These are phyloP conservation scores for Tylopilus sp. DNA, from an alignment of 1,284 basidiomycete species.

Conservation along the genomic window DNA sequence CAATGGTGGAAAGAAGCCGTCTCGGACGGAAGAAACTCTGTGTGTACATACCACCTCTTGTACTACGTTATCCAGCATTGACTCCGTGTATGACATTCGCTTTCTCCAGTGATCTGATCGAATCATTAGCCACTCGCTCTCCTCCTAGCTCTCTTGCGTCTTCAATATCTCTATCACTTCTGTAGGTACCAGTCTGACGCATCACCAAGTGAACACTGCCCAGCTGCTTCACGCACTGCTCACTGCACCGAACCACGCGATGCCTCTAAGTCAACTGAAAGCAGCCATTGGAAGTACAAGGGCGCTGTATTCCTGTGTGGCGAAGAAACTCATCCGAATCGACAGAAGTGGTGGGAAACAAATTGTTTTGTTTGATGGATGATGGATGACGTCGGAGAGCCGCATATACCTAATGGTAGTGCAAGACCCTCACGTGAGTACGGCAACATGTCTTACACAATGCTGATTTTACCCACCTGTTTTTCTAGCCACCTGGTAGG, in stretches of 20 bases:
- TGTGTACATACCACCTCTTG: slow-evolving; percentile 32
- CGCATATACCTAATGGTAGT: not conserved
- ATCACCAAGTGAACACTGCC: slow-evolving; percentile 68
- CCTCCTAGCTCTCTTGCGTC: slow-evolving; percentile 38
- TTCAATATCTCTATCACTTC: slow-evolving; percentile 40
- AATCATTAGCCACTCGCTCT: slow-evolving; percentile 44
- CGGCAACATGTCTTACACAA: not conserved
- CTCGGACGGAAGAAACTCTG: slow-evolving; percentile 63
- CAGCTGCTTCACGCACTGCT: slow-evolving; percentile 55
- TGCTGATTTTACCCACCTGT: not conserved
- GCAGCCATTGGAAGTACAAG: slow-evolving; percentile 53
- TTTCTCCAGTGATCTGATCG: slow-evolving; percentile 50
- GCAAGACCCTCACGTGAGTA: not conserved
- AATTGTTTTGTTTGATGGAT: slow-evolving; percentile 59
- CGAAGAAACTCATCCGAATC: slow-evolving; percentile 70
- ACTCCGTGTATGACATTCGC: slow-evolving; percentile 20
- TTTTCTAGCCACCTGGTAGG: not conserved
- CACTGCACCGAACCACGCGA: slow-evolving; percentile 48
- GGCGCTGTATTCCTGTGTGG: slow-evolving; percentile 64
- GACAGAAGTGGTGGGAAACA: slow-evolving; percentile 70
- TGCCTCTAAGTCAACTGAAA: slow-evolving; percentile 63
- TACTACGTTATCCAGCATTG: not conserved
- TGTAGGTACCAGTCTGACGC: slow-evolving; percentile 37
- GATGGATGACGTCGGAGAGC: slow-evolving; percentile 4
- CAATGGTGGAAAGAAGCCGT: slow-evolving; percentile 41